These are phyloP conservation scores for Pythium scleroteichum DNA, from an alignment of 352 stramenopile genomes.

Conservation along the genomic window DNA sequence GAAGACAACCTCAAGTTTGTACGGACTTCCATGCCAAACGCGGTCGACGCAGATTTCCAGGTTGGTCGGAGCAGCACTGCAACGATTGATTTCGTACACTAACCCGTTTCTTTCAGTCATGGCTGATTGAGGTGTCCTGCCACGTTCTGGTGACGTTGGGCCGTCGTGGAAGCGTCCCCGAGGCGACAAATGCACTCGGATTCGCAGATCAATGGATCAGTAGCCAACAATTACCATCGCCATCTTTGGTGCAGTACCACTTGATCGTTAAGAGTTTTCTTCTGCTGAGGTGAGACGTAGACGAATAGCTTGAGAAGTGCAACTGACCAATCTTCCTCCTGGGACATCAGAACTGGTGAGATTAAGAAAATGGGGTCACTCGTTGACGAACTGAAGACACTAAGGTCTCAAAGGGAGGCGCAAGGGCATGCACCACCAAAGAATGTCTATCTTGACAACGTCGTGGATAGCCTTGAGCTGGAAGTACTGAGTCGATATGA, in stretches of 20 bases:
- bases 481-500: conserved; percentile 37
- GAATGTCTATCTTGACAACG: conserved; percentile 43
- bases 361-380: conserved; percentile 42
- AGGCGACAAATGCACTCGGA: conserved; percentile 39
- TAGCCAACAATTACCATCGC: conserved; percentile 21
- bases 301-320: neutral
- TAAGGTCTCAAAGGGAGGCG: conserved; percentile 18
- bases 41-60: conserved; percentile 52
- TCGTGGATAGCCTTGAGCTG: conserved; percentile 53
- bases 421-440: conserved; percentile 1
- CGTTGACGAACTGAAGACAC: conserved; percentile 34
- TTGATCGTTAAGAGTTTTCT: conserved; percentile 61
- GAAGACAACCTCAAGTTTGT: conserved; percentile 52
- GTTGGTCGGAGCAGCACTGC: conserved; percentile 25
- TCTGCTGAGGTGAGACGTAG: conserved; percentile 39
- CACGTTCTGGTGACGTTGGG: conserved; percentile 54
- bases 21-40: conserved; percentile 42
- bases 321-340: neutral
- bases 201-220: conserved; percentile 40
- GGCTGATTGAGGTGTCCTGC: conserved; percentile 64
- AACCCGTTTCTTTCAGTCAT: conserved; percentile 41
- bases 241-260: conserved; percentile 52
- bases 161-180: conserved; percentile 25
- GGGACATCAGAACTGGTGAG: conserved; percentile 39
- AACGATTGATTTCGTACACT: neutral